These are phyloP conservation scores for Saccharomyces uvarum DNA, from an alignment of 1,139 yeast genomes.

Conservation along the genomic window DNA sequence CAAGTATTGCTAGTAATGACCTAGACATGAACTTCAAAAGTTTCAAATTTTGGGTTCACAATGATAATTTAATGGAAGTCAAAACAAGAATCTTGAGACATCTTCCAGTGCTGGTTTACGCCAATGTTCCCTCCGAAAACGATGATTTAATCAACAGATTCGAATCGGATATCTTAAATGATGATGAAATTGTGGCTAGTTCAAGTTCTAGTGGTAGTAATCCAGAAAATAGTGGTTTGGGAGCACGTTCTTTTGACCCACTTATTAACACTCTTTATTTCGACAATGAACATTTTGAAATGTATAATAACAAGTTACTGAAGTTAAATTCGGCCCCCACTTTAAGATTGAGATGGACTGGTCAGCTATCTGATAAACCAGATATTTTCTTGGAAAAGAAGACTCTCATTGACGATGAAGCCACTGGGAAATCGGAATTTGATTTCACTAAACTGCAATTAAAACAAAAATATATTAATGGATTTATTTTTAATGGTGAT, in stretches of 20 bases:
- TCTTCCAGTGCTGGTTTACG: constrained; percentile 82
- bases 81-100: constrained; percentile 89
- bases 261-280: constrained; percentile 80
- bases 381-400: constrained; percentile 77
- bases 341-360: constrained; percentile 85
- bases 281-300: constrained; percentile 73
- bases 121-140: constrained; percentile 34
- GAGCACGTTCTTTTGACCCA: constrained; percentile 59
- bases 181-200: constrained; percentile 31
- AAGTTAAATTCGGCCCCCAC: constrained; percentile 66
- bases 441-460: constrained; percentile 47
- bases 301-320: constrained; percentile 77
- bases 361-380: constrained; percentile 66
- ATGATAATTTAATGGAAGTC: constrained; percentile 93
- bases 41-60: constrained; percentile 91
- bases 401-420: constrained; percentile 50
- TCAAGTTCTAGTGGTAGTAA: constrained; percentile 23
- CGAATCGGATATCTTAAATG: constrained; percentile 33
- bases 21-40: constrained; percentile 56
- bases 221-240: constrained; percentile 36
- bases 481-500: constrained; percentile 45
- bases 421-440: constrained; percentile 43
- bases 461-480: constrained; percentile 72
- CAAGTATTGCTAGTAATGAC: constrained; percentile 23
- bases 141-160: constrained; percentile 26